These are phyloP conservation scores for Fusarium bulbicola DNA, from an alignment of 2,329 filamentous ascomycete species.

Conservation along the genomic window DNA sequence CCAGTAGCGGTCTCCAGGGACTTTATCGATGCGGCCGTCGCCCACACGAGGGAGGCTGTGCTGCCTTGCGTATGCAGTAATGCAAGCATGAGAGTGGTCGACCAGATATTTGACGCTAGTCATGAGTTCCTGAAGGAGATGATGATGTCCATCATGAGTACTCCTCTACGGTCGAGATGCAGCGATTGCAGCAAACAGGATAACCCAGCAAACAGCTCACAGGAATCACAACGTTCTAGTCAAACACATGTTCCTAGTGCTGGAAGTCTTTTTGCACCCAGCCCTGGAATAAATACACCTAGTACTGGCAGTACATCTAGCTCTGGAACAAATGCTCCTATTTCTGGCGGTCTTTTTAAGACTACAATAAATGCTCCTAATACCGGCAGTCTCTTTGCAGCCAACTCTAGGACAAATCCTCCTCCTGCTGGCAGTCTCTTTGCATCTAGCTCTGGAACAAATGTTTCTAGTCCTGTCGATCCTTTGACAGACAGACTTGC, in stretches of 20 bases:
- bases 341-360: not conserved
- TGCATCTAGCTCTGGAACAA: not conserved
- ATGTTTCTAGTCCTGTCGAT: not conserved
- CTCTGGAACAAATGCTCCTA: not conserved
- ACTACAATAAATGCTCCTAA: too few species aligned
- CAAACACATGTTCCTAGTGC: too few species aligned
- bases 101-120: not conserved
- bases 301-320: too few species aligned
- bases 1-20: too few species aligned
- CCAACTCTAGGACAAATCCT: not conserved
- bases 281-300: too few species aligned
- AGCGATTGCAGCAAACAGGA: not conserved
- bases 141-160: not conserved
- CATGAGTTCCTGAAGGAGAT: not conserved
- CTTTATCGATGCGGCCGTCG: not conserved
- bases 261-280: too few species aligned
- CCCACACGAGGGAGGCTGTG: not conserved
- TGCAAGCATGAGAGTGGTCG: not conserved
- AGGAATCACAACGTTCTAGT: too few species aligned
- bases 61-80: not conserved
- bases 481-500: fast-evolving
- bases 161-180: not conserved
- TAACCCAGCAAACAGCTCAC: too few species aligned
- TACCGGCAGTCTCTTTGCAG: too few species aligned
- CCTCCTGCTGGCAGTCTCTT: not conserved